Evolutionary conservation across 805 yeast genomes (phyloP), one percentile per base, ranked within the genome.

Genomic region (Ogataea zsoltii): DNA sequence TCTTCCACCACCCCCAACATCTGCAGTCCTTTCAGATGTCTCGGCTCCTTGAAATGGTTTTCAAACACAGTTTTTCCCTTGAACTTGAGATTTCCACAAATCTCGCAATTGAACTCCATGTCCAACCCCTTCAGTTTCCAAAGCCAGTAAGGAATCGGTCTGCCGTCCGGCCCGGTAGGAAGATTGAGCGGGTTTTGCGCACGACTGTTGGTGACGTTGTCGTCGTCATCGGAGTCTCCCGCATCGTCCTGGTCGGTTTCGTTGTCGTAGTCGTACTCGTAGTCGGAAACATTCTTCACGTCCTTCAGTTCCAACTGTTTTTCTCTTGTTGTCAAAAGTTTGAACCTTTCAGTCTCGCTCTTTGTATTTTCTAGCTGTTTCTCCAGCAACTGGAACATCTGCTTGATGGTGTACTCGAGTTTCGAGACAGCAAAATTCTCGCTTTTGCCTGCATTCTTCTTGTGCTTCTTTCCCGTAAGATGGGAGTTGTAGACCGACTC

Each of bases 101-200:
- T 78, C 65, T 94, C 97, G 63, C 99, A 94, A 1, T 66, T 57
- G 55, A 80, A 88, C 42, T 77, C 79, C 34, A 79, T 75, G 45
- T 86, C 86, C 10, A 91, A 71, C 0, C 99, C 99, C 57, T 89
- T 90, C 36, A 91, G 70, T 63, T 91, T 94, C 72, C 81, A 91
- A 23, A 94, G 70, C 99, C 99, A 94, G 44, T 75, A 80, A 1
- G 99, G 99, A 23, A 94, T 88, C 0, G 97, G 97, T 33, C 75
- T 77, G 0, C 97, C 97, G 65, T 91, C 97, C 15, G 87, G 77
- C 0, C 96, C 98, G 0, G 88, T 42, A 0, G 96, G 96, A 44
- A 88, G 63, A 45, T 83, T 79, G 45, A 78, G 68, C 15, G 83
- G 80, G 48, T 75, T 74, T 26, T 55, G 55, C 4, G 58, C 68